Evolutionary conservation across 2,329 filamentous ascomycete genomes (phyloP).

Genomic region (Fusarium luffae): DNA sequence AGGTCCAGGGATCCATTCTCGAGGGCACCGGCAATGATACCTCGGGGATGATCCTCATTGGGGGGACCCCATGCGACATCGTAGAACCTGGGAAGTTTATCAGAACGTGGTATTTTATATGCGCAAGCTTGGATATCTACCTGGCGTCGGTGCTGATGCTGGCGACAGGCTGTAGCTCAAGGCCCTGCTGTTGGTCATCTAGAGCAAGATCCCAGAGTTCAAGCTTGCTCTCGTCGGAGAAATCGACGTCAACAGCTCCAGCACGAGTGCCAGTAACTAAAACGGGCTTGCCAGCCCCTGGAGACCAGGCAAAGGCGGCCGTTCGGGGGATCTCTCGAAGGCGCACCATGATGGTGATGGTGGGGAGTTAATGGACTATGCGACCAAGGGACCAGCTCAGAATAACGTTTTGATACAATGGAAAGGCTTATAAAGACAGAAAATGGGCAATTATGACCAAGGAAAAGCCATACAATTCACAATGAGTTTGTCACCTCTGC

Average conservation of each 20-base stretch:
- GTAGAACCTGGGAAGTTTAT: conserved; percentile 76
- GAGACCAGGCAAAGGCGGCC: conserved; percentile 97
- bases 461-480: conserved; percentile 34
- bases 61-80: conserved; percentile 94
- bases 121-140: conserved; percentile 59
- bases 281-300: conserved; percentile 79
- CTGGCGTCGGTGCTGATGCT: conserved; percentile 90
- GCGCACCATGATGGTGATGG: conserved; percentile 80
- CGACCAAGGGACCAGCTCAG: conserved; percentile 41
- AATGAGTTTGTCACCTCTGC: conserved; percentile 46
- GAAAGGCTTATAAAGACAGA: conserved; percentile 29
- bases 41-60: conserved; percentile 79
- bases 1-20: conserved; percentile 94
- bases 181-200: conserved; percentile 77
- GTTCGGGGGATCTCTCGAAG: conserved; percentile 96
- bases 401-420: conserved; percentile 33
- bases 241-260: conserved; percentile 95
- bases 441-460: conserved; percentile 36
- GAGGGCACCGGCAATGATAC: conserved; percentile 93
- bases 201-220: conserved; percentile 96
- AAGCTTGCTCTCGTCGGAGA: conserved; percentile 95
- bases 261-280: conserved; percentile 94
- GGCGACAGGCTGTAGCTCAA: conserved; percentile 86
- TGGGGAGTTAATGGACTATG: conserved; percentile 42
- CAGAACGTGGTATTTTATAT: conserved; percentile 20